These are phyloP conservation scores for Solanum appendiculatum DNA, from an alignment of 257 asterid species.

Conservation along the genomic window DNA sequence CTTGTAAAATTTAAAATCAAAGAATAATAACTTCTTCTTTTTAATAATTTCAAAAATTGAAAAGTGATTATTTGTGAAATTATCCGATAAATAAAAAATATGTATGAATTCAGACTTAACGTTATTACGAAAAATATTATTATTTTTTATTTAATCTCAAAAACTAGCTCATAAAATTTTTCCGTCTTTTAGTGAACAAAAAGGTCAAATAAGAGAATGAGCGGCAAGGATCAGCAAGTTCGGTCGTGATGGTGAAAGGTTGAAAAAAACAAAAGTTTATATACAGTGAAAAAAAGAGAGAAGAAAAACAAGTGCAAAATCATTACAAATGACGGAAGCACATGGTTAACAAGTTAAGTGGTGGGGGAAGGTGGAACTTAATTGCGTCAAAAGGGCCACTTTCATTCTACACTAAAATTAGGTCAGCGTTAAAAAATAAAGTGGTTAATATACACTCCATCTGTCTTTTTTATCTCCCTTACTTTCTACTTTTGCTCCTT, in stretches of 20 bases:
- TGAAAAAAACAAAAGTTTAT: neutral
- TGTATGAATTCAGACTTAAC: neutral
- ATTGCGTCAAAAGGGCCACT: neutral
- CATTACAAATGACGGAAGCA: neutral
- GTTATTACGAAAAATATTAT: neutral
- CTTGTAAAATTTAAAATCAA: no score
- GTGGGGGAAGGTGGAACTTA: neutral
- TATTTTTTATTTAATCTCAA: neutral
- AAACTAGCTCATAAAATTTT: neutral
- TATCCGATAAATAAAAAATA: neutral
- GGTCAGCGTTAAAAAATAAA: neutral
- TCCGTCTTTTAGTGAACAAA: neutral
- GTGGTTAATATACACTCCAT: neutral
- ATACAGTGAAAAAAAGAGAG: neutral
- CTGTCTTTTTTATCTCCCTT: neutral
- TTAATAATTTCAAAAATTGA: neutral
- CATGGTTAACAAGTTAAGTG: neutral
- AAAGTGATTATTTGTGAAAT: neutral
- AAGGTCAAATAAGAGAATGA: neutral
- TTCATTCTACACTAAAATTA: neutral
- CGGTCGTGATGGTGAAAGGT: neutral
- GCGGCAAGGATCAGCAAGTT: neutral
- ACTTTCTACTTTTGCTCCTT: neutral
- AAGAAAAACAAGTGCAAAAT: neutral
- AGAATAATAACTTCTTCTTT: no score